A percentile compares a stretch with the other conserved stretches of the same genome.
Conservation (phyloP, 2,329 filamentous ascomycete genomes). For the Penicillium janthinellum region DNA sequence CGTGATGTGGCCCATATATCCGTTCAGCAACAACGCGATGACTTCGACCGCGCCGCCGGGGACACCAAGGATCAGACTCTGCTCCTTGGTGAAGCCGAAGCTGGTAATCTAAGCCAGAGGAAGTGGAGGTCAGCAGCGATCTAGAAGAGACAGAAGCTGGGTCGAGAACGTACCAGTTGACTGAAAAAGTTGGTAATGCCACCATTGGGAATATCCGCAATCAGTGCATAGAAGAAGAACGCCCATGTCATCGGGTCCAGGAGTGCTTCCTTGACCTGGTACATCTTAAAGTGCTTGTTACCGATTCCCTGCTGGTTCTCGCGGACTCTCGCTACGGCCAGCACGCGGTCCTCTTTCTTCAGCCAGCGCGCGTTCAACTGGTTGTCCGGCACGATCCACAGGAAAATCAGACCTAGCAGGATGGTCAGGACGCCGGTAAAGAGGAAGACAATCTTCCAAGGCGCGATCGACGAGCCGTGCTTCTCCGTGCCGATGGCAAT, state of each 20-base stretch:
- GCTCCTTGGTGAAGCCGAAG: conserved; percentile 65
- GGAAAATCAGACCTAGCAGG: conserved; percentile 51
- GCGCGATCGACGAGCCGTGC: conserved; percentile 59
- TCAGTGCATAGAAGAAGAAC: conserved; percentile 59
- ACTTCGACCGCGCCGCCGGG: conserved; percentile 68
- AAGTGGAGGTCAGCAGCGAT: neutral
- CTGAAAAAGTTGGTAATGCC: conserved; percentile 64
- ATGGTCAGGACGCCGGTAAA: conserved; percentile 57
- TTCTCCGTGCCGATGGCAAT: conserved; percentile 59
- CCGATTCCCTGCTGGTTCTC: conserved; percentile 76
- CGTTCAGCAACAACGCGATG: conserved; percentile 57
- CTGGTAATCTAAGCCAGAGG: conserved; percentile 49
- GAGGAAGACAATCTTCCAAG: conserved; percentile 67
- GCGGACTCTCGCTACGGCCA: conserved; percentile 71
- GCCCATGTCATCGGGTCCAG: conserved; percentile 62
- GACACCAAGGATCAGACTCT: conserved; percentile 66
- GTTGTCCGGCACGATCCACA: conserved; percentile 59
- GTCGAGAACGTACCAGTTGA: conserved; percentile 47
- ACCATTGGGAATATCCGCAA: conserved; percentile 61
- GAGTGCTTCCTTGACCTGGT: conserved; percentile 64
- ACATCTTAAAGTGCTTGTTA: conserved; percentile 67
- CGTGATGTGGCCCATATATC: conserved; percentile 59
- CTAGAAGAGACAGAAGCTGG: no score
- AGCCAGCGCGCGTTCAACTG: conserved; percentile 65
- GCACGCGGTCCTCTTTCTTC: conserved; percentile 64